These are phyloP conservation scores for Chalciporus pseudorubinellus DNA, from an alignment of 768 basidiomycete genomes.

Conservation along the genomic window DNA sequence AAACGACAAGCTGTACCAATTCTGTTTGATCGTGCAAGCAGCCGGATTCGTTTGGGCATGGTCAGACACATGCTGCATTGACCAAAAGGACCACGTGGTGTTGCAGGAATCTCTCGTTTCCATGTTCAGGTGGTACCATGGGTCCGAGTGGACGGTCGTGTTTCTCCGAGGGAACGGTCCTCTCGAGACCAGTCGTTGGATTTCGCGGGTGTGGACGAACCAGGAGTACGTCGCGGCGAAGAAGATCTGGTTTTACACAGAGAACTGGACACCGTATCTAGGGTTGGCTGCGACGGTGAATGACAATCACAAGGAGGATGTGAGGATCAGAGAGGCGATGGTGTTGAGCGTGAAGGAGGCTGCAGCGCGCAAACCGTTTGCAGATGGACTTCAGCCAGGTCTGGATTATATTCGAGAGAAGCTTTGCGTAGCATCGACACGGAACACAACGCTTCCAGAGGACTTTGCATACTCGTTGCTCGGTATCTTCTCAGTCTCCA, in stretches of 20 bases:
- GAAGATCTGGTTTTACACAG: slow-evolving; percentile 8
- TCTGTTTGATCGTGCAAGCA: neutral
- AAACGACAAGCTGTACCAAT: neutral
- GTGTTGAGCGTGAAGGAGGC: no score
- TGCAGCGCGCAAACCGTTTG: no score
- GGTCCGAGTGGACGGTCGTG: neutral
- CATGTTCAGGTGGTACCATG: slow-evolving; percentile 1
- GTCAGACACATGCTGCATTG: slow-evolving; percentile 10
- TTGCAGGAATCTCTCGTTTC: neutral
- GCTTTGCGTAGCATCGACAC: neutral
- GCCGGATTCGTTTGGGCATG: slow-evolving; percentile 8
- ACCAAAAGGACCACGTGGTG: neutral
- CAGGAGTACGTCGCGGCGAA: slow-evolving; percentile 17
- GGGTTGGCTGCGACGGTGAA: neutral
- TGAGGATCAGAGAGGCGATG: no score
- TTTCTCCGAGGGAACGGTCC: neutral
- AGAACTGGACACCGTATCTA: slow-evolving; percentile 8
- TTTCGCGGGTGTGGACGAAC: neutral
- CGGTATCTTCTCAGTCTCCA: slow-evolving; percentile 7
- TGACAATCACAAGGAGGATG: no score
- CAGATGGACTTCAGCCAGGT: no score
- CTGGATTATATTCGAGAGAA: no score
- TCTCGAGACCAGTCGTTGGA: slow-evolving; percentile 2
- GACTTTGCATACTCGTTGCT: slow-evolving; percentile 14
- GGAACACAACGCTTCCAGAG: slow-evolving; percentile 6